Base-by-base conservation (phyloP, 2,329 filamentous ascomycete genomes). In the Pyricularia pennisetigena region DNA sequence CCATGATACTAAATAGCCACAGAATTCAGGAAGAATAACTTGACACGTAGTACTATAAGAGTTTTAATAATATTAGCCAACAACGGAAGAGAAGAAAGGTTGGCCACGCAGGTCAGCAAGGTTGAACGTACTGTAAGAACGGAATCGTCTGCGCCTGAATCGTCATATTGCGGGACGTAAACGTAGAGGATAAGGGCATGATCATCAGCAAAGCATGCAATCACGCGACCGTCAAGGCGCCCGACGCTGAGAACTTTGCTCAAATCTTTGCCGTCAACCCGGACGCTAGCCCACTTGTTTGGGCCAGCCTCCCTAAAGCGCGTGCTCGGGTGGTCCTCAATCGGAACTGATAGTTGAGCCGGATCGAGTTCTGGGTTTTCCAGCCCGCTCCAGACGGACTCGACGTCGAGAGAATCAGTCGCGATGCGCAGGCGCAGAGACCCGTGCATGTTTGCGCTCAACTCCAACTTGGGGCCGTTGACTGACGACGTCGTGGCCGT, bases 361-460 rank as follows among this genome's bases (percentile, higher is more conserved):
- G 92, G 92, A 76, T 97, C 94, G 20, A 98, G 82, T 73, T 94
- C 89, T 7, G 95, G 94, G 77, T 98, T 97, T 68, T 88, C 88
- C 35, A 99, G 85, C 1, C 89, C 91, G 3, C 87, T 88, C 95
- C 95, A 99, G 62, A 90, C 86, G 74, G 90, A 95, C 69, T 89
- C 89, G 69, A 98, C 96, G 70, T 90, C 89, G 73, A 97, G 87
- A 8, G 90, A 87, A 76, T 98, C 94, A 0, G 93, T 95, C 49
- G 86, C 85, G 70, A 97, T 90, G 12, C 90, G 88, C 70, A 99
- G 83, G 64, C 88, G 88, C 69, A 99, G 81, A 69, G 88, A 89
- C 24, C 95, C 95, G 78, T 97, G 92, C 93, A 97, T 97, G 78
- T 97, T 99, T 32, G 94, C 95, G 68, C 90, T 90, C 62, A 98